Conservation (phyloP, 768 basidiomycete species). For the Lentinula raphanica region DNA sequence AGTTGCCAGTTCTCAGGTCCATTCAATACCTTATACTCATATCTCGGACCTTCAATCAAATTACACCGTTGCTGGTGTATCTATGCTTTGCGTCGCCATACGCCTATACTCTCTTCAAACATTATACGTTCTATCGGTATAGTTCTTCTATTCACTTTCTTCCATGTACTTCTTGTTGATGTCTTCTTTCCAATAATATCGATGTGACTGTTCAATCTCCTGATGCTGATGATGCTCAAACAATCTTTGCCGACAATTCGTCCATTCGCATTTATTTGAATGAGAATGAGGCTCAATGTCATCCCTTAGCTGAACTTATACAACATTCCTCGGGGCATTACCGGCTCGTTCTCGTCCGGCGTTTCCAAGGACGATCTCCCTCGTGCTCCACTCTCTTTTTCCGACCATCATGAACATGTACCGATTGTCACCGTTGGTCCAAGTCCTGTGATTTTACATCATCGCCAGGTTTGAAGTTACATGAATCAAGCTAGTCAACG, state of each 20-base stretch:
- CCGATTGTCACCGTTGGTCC: background rate
- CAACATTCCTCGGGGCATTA: background rate
- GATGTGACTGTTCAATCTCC: too few species aligned
- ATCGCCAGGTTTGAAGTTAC: background rate
- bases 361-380: background rate
- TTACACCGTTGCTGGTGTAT: background rate
- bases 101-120: background rate
- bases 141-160: background rate
- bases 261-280: too few species aligned
- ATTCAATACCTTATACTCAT: background rate
- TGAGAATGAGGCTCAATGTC: background rate
- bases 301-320: background rate
- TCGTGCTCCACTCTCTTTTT: constrained; percentile 2
- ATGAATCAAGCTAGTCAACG: background rate
- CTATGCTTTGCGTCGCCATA: background rate
- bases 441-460: background rate
- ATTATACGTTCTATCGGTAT: background rate
- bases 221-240: background rate
- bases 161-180: background rate
- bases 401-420: background rate
- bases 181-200: background rate
- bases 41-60: background rate
- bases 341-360: background rate
- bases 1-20: background rate
- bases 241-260: too few species aligned